Percentiles rank a stretch among this genome's conserved stretches.
These are phyloP conservation scores for Arthrobotrys musiformis DNA, from an alignment of 2,329 filamentous ascomycete genomes.

Conservation along the genomic window DNA sequence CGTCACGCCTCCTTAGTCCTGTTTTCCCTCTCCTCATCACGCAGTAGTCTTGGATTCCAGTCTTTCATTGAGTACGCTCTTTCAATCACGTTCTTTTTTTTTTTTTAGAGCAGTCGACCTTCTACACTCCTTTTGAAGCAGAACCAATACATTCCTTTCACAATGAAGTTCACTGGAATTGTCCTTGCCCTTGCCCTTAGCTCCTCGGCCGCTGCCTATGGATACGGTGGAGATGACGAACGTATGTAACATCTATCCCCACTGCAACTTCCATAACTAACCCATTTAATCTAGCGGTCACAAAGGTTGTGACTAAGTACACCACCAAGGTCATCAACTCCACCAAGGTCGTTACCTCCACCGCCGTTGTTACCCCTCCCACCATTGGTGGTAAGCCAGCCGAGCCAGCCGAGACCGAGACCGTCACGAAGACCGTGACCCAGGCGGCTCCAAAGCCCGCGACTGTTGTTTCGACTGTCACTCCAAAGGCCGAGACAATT, in stretches of 20 bases:
- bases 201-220: background rate
- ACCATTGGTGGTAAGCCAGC: background rate
- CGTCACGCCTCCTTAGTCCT: background rate
- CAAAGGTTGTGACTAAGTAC: too few species aligned
- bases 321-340: too few species aligned
- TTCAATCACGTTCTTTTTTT: conserved; percentile 6
- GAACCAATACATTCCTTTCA: background rate
- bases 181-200: background rate
- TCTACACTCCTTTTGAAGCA: background rate
- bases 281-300: background rate
- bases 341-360: too few species aligned
- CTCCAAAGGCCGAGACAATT: background rate
- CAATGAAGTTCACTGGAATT: conserved; percentile 9
- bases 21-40: background rate
- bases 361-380: background rate
- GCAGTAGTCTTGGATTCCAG: background rate
- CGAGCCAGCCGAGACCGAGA: background rate
- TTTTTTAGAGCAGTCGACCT: background rate
- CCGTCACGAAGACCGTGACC: background rate
- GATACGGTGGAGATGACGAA: background rate
- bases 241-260: background rate
- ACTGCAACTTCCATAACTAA: too few species aligned
- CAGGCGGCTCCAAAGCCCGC: background rate
- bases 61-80: conserved; percentile 1
- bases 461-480: background rate